phyloP scores from a whole-genome alignment of 441 rosid genomes.

The Capsella rubella region DNA sequence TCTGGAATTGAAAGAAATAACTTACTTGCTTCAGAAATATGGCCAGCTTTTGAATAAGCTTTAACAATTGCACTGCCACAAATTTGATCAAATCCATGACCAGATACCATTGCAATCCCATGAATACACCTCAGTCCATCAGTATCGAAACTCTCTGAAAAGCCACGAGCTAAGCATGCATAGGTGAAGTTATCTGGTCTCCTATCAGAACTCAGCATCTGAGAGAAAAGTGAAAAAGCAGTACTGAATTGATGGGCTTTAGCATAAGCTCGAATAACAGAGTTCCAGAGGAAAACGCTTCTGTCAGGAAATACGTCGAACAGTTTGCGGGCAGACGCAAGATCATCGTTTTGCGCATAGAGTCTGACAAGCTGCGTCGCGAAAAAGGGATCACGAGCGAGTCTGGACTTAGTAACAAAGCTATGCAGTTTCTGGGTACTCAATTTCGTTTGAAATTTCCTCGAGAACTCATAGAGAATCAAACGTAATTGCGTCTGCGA shows the following conservation, averaged over 20 bases:
- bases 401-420: slow-evolving; percentile 55
- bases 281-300: slow-evolving; percentile 87
- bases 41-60: slow-evolving; percentile 66
- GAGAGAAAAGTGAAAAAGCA: slow-evolving; percentile 49
- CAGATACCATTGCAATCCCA: slow-evolving; percentile 61
- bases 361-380: slow-evolving; percentile 60
- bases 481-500: slow-evolving; percentile 41
- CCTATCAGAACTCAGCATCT: slow-evolving; percentile 56
- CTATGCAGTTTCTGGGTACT: slow-evolving; percentile 73
- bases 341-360: slow-evolving; percentile 57
- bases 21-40: slow-evolving; percentile 61
- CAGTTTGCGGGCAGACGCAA: slow-evolving; percentile 64
- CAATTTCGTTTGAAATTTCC: slow-evolving; percentile 53
- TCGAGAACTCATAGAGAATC: slow-evolving; percentile 52
- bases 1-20: slow-evolving; percentile 55
- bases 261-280: slow-evolving; percentile 78
- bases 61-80: slow-evolving; percentile 70
- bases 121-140: slow-evolving; percentile 62
- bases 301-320: slow-evolving; percentile 74
- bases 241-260: slow-evolving; percentile 47
- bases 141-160: slow-evolving; percentile 56
- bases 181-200: slow-evolving; percentile 75
- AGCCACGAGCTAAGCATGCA: slow-evolving; percentile 73
- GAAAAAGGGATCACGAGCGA: slow-evolving; percentile 69
- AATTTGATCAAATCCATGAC: slow-evolving; percentile 64